Evolutionary conservation across 2,329 filamentous ascomycete genomes (phyloP), one percentile per base, ranked within the genome.

Genomic region (Ambrosiella xylebori): DNA sequence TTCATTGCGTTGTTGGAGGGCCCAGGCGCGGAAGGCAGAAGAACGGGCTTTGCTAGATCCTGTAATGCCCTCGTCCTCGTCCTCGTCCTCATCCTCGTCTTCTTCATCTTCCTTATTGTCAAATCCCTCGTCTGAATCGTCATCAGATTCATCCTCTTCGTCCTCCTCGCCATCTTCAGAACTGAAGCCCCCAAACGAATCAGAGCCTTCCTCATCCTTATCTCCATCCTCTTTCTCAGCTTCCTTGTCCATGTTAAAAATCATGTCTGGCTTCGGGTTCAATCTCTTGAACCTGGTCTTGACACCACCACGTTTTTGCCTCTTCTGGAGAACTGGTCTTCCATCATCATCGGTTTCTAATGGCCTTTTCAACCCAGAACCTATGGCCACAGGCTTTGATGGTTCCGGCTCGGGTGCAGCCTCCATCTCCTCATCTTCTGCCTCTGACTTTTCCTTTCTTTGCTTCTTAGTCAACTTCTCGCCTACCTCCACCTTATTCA

Each of bases 11-110:
- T 93, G 85, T 64, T 87, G 81, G 37, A 84, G 82, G 17, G 93
- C 93, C 93, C 93, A 98, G 1, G 85, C 79, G 69, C 97, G 97
- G 76, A 98, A 98, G 0, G 88, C 88, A 1, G 79, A 81, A 6
- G 70, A 68, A 68, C 61, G 71, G 63, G 9, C 69, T 67, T 13
- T 66, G 64, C 52, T 67, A 65, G 64, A 64, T 11, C 68, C 67
- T 1, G 63, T 62, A 1, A 61, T 62, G 2, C 69, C 65, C 1
- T 69, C 64, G 6, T 63, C 61, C 3, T 60, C 56, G 2, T 61
- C 61, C 13, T 58, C 56, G 3, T 68, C 64, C 1, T 65, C 64
- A 13, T 64, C 62, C 36, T 51, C 47, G 7, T 65, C 61, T 3
- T 54, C 67, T 27, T 64, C 68, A 6, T 68, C 65, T 19, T 69